Evolutionary conservation across 2,329 filamentous ascomycete species (phyloP), one percentile per base, ranked within the genome.

Genomic region (Harringtonia lauricola): DNA sequence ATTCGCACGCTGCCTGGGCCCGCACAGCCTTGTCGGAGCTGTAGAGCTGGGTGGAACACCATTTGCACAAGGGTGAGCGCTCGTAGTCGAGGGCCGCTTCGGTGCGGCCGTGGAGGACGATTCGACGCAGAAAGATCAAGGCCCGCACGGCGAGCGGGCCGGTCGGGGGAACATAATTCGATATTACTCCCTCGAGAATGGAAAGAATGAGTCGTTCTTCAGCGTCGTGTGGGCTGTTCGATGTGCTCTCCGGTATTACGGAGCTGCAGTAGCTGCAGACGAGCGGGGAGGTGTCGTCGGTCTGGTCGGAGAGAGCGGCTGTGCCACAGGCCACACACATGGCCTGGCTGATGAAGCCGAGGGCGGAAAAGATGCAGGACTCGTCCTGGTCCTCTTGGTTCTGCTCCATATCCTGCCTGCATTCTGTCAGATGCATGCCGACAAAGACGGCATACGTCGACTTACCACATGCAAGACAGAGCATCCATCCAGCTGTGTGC

Each of bases 11-110:
- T 18, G 50, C 50, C 28, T 52, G 45, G 3, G 40, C 28, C 2
- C 50, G 50, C 28, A 52, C 50, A 2, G 47, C 48, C 21, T 34
- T 39, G 37, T 51, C 48, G 3, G 37, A 26, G 36, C 45, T 47
- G 31, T 39, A 42, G 3, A 52, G 45, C 26, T 44, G 47, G 4
- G 36, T 9, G 2, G 37, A 38, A 30, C 43, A 46, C 48, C 48
- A 52, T 24, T 39, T 36, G 42, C 48, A 52, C 7, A 47, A 44
- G 1, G 12, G 12, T 4, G 48, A 50, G 13, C 28, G 34, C 17
- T 47, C 48, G 42, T 50, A 50, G 46, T 48, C 46, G 17, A 51
- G 46, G 1, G 47, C 19, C 5, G 39, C 34, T 7, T 19, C 28
- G 1, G 36, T 24, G 28, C 29, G 36, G 30, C 42, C 18, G 37